Evolutionary conservation across 176 grass and related monocot species (phyloP).

Genomic region (Leersia perrieri): DNA sequence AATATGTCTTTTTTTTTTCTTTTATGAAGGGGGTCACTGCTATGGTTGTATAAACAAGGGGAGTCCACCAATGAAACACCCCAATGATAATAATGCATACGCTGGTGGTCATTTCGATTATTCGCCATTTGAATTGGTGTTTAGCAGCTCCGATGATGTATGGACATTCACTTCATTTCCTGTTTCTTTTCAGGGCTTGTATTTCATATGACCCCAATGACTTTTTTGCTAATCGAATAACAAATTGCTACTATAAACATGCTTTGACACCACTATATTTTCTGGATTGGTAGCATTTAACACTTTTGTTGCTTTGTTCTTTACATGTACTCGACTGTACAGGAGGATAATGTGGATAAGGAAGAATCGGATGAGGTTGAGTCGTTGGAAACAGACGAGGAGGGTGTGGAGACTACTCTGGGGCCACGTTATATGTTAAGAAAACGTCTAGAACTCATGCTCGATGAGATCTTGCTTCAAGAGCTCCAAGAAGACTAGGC

Average conservation of each 20-base stretch:
- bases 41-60: slow-evolving; percentile 17
- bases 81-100: background rate
- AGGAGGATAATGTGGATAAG: background rate
- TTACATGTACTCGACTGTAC: background rate
- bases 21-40: background rate
- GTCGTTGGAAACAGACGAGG: too few species aligned
- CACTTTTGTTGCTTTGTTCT: background rate
- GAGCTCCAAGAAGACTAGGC: too few species aligned
- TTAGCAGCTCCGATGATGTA: background rate
- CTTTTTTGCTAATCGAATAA: too few species aligned
- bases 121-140: background rate
- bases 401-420: too few species aligned
- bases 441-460: too few species aligned
- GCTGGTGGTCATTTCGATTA: background rate
- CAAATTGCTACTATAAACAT: too few species aligned
- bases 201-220: too few species aligned
- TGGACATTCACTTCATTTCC: background rate
- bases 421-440: too few species aligned
- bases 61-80: slow-evolving; percentile 1
- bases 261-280: too few species aligned
- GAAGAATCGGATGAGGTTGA: background rate
- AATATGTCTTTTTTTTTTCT: background rate
- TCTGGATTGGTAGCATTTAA: background rate
- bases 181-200: background rate
- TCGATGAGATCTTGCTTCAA: too few species aligned